Percentiles rank a stretch among this genome's conserved stretches.
Conservation (phyloP, 164 flowering plant genomes). For the Berberis thunbergii region DNA sequence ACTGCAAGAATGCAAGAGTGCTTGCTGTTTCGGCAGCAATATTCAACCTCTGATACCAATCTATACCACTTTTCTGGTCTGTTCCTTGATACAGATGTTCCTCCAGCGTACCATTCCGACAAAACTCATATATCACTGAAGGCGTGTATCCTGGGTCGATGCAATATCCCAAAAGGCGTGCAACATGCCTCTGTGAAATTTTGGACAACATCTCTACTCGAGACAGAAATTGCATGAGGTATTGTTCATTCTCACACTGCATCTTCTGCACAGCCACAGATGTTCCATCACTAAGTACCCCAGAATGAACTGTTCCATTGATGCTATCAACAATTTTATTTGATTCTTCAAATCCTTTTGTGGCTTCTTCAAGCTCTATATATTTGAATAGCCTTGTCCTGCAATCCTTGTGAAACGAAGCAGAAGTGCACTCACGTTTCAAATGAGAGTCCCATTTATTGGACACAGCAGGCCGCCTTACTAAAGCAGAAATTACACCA, state of each 20-base stretch:
- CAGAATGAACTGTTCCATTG: conserved; percentile 40
- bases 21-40: conserved; percentile 53
- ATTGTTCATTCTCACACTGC: conserved; percentile 37
- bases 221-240: conserved; percentile 35
- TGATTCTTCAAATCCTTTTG: conserved; percentile 48
- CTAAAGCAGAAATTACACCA: conserved; percentile 25
- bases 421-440: conserved; percentile 16
- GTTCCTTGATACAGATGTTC: conserved; percentile 29
- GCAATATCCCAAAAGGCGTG: conserved; percentile 53
- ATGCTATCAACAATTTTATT: conserved; percentile 31
- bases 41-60: conserved; percentile 50
- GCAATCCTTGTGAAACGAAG: conserved; percentile 40
- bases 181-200: conserved; percentile 43
- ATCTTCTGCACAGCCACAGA: conserved; percentile 53
- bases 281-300: conserved; percentile 47
- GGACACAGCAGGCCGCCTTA: conserved; percentile 26
- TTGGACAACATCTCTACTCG: conserved; percentile 36
- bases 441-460: conserved; percentile 21
- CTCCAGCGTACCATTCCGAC: conserved; percentile 48
- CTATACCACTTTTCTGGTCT: conserved; percentile 25
- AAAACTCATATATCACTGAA: conserved; percentile 51
- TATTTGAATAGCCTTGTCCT: conserved; percentile 40
- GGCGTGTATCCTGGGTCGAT: conserved; percentile 33
- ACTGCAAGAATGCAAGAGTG: conserved; percentile 47
- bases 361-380: conserved; percentile 62